Evolutionary conservation across 2,329 filamentous ascomycete species (phyloP).

Genomic region (Talaromyces sp.): DNA sequence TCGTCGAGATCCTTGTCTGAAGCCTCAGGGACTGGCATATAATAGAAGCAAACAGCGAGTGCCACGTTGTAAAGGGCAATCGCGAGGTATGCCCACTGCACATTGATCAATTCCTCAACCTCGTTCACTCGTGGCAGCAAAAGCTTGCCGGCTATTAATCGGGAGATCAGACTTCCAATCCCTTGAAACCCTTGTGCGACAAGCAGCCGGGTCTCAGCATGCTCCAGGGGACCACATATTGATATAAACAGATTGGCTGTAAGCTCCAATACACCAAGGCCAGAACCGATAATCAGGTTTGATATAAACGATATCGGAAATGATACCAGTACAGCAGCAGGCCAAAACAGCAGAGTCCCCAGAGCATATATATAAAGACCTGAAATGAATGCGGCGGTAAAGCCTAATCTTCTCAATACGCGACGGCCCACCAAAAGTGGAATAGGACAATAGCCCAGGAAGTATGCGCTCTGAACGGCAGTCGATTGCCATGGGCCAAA

Average conservation of each 20-base stretch:
- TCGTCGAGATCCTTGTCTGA: slow-evolving; percentile 57
- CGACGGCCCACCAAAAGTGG: slow-evolving; percentile 1
- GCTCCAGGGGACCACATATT: slow-evolving; percentile 5
- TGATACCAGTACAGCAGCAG: neutral
- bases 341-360: slow-evolving; percentile 4
- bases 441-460: neutral
- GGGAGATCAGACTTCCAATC: slow-evolving; percentile 54
- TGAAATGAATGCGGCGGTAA: neutral
- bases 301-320: neutral
- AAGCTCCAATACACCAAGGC: slow-evolving; percentile 4
- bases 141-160: slow-evolving; percentile 54
- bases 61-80: slow-evolving; percentile 56
- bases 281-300: slow-evolving; percentile 5
- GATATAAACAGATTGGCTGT: slow-evolving; percentile 1
- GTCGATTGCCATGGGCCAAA: neutral
- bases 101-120: slow-evolving; percentile 51
- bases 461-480: neutral
- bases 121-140: slow-evolving; percentile 47
- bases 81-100: slow-evolving; percentile 61
- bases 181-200: slow-evolving; percentile 57
- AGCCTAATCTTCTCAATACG: slow-evolving; percentile 4
- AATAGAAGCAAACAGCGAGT: slow-evolving; percentile 56
- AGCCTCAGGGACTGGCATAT: slow-evolving; percentile 58
- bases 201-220: slow-evolving; percentile 43
- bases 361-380: slow-evolving; percentile 6